A percentile compares a stretch with the other conserved stretches of the same genome.
phyloP scores from a whole-genome alignment of 2,329 filamentous ascomycete genomes.

The Elsinoe perseae region DNA sequence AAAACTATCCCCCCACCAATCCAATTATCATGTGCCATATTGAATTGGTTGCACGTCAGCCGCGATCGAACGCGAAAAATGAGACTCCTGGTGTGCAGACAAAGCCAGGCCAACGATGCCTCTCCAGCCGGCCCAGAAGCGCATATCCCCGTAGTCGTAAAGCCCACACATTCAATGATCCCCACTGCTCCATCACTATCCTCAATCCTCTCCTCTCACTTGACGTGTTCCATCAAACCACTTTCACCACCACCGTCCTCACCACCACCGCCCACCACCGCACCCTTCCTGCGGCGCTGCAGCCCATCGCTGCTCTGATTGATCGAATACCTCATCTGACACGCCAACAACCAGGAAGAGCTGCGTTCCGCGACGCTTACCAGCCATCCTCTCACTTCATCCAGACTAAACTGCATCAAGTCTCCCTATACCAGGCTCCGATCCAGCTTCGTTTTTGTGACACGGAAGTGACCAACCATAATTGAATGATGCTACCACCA shows the following conservation, averaged over 20 bases:
- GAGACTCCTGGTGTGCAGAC: slow-evolving; percentile 13
- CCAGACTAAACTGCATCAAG: neutral
- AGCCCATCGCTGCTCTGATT: neutral
- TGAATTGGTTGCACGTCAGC: slow-evolving; percentile 6
- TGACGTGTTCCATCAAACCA: neutral
- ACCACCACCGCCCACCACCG: slow-evolving; percentile 6
- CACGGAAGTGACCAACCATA: neutral
- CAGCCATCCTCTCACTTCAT: neutral
- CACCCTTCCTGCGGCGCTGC: neutral
- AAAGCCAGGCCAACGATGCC: slow-evolving; percentile 15
- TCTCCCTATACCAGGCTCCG: neutral
- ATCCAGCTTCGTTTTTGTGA: neutral
- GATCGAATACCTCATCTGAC: neutral
- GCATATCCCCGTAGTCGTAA: slow-evolving; percentile 5
- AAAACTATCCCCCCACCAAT: neutral
- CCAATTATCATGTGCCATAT: neutral
- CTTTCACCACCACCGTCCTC: neutral
- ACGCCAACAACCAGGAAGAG: neutral
- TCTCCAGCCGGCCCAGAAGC: slow-evolving; percentile 12
- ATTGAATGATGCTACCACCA: neutral
- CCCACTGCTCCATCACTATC: slow-evolving; percentile 6
- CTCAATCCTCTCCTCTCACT: neutral
- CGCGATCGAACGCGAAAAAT: slow-evolving; percentile 14
- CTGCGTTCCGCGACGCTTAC: neutral
- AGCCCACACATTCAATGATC: slow-evolving; percentile 13